Base-by-base conservation (phyloP, 306 rosid genomes). In the Lathyrus tuberosus region DNA sequence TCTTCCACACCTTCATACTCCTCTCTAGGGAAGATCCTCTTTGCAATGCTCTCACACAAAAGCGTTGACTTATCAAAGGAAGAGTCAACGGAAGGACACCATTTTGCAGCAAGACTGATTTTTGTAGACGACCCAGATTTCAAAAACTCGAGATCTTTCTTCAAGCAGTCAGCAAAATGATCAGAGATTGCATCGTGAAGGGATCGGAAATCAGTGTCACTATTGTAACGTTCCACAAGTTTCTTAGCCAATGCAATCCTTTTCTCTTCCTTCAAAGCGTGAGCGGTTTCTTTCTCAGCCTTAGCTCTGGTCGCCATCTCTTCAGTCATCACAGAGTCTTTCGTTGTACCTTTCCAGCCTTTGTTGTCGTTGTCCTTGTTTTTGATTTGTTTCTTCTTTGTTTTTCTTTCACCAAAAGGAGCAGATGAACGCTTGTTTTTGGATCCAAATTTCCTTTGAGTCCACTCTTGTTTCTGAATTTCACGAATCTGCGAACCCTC, bases 61-160 rank as follows among this genome's bases (percentile, higher is more conserved):
- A 90, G 51, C 0, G 89, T 84, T 2, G 85, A 81, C 0, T 75
- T 83, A 5, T 90, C 94, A 18, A 82, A 90, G 0, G 91, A 90
- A 0, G 88, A 87, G 11, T 87, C 95, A 10, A 90, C 60, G 0
- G 91, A 87, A 26, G 96, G 96, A 12, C 96, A 90, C 96, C 94
- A 90, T n/a, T 87, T 87, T 0, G 91, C 88, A 10, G 96, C 88
- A 8, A 90, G 84, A 58, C 86, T 87, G 31, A 90, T 73, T 62
- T 79, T 80, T 2, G 16, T 53, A 1, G 12, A 2, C 13, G 69
- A 53, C 24, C 84, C 78, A 0, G 80, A 42, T 7, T 62, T 81
- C 53, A 91, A 42, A 64, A 49, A 70, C 63, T 80, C 83, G 0
- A 83, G 24, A 81, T 91, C 95, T 2, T 74, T 14, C 67, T 75